phyloP scores from a whole-genome alignment of 345 rosid species.

The Dipteronia dyeriana region DNA sequence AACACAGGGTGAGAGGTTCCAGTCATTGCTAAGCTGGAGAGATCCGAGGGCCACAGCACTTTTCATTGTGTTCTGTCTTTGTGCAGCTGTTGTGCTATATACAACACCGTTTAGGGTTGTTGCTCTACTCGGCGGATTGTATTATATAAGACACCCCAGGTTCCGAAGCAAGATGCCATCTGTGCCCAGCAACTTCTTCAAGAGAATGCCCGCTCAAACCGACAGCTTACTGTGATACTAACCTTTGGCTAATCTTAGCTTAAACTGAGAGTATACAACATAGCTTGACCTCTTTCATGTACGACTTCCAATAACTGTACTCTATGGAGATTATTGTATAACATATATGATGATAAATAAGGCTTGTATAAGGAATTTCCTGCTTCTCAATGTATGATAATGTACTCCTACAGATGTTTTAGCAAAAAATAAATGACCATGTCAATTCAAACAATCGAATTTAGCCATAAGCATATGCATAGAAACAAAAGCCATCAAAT shows the following conservation, averaged over 20 bases:
- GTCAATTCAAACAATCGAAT: neutral
- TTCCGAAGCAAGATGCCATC: slow-evolving; percentile 84
- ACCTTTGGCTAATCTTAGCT: neutral
- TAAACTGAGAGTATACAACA: neutral
- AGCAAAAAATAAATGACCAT: no score
- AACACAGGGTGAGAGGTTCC: slow-evolving; percentile 80
- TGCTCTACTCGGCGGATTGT: slow-evolving; percentile 56
- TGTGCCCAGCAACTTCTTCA: slow-evolving; percentile 81
- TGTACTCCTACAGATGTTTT: neutral
- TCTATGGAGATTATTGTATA: no score
- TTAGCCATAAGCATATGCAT: neutral
- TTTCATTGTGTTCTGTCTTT: slow-evolving; percentile 65
- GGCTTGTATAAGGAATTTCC: neutral
- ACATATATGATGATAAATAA: neutral
- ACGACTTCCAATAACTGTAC: neutral
- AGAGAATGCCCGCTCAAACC: slow-evolving; percentile 64
- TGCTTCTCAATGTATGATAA: neutral
- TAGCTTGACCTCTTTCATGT: neutral
- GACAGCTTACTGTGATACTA: slow-evolving; percentile 54
- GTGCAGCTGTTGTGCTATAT: slow-evolving; percentile 71
- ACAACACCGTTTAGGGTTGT: slow-evolving; percentile 62
- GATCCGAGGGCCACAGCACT: slow-evolving; percentile 83
- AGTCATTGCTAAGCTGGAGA: slow-evolving; percentile 72
- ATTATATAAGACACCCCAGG: slow-evolving; percentile 74
- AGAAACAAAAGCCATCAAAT: neutral